phyloP scores from a whole-genome alignment of 129 eudicot genomes.

The Calendula officinalis region DNA sequence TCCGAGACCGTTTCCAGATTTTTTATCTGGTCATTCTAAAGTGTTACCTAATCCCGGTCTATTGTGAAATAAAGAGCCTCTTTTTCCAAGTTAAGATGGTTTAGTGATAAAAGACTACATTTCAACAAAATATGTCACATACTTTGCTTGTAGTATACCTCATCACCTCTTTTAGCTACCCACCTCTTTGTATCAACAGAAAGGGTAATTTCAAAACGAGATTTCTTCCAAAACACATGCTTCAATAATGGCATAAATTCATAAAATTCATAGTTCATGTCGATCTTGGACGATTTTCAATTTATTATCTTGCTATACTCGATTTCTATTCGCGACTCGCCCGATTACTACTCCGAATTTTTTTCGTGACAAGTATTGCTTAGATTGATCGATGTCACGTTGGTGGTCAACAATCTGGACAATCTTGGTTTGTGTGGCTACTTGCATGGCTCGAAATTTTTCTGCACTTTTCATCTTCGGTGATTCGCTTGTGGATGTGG shows the following conservation, averaged over 20 bases:
- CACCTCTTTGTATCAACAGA: conserved; percentile 14
- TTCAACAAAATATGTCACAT: no score
- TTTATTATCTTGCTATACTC: no score
- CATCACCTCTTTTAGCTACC: conserved; percentile 1
- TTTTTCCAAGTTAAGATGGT: no score
- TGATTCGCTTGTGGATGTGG: conserved; percentile 73
- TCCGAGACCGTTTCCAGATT: no score
- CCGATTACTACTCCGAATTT: no score
- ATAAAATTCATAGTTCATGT: neutral
- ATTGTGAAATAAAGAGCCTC: no score
- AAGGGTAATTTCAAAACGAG: neutral
- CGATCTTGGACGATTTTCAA: no score
- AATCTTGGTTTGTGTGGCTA: conserved; percentile 11
- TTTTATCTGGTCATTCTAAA: no score
- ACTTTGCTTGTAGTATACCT: neutral
- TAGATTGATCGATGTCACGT: conserved; percentile 12
- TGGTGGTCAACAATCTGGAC: conserved; percentile 14
- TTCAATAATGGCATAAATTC: conserved; percentile 9
- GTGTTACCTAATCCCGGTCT: no score
- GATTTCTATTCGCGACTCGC: no score
- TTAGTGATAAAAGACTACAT: no score
- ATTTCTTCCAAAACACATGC: conserved; percentile 9
- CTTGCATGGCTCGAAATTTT: conserved; percentile 29
- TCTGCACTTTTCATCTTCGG: conserved; percentile 71
- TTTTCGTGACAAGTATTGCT: no score